Conservation (phyloP, 2,329 filamentous ascomycete species). For the Nemania abortiva region DNA sequence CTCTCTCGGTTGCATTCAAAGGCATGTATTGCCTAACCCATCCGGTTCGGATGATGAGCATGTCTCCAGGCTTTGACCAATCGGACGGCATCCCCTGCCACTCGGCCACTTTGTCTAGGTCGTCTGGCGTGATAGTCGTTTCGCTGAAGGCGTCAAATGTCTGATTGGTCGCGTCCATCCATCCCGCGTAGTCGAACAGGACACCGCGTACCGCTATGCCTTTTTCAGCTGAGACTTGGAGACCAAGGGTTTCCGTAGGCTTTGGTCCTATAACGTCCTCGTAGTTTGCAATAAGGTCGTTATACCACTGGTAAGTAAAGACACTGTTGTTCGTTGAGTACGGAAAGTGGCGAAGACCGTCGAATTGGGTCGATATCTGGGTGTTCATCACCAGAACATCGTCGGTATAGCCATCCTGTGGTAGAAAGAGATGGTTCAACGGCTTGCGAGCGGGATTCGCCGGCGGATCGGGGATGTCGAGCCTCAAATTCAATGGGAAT, state of each 20-base stretch:
- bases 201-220: constrained; percentile 31
- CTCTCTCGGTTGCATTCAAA: constrained; percentile 20
- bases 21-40: constrained; percentile 28
- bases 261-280: constrained; percentile 32
- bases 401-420: constrained; percentile 28
- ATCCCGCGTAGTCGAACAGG: constrained; percentile 29
- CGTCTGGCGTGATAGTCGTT: constrained; percentile 2
- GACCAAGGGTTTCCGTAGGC: constrained; percentile 22
- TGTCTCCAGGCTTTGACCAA: constrained; percentile 23
- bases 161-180: constrained; percentile 28
- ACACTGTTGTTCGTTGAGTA: constrained; percentile 30
- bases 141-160: constrained; percentile 24
- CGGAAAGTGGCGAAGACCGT: constrained; percentile 31
- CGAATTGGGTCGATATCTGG: constrained; percentile 32
- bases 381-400: constrained; percentile 36
- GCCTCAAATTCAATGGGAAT: constrained; percentile 27
- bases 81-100: constrained; percentile 28
- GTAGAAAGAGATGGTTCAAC: constrained; percentile 24
- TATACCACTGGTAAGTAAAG: constrained; percentile 32
- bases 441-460: constrained; percentile 21
- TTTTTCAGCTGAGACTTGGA: constrained; percentile 30
- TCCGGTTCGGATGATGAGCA: constrained; percentile 28
- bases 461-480: constrained; percentile 24
- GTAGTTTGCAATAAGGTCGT: constrained; percentile 30
- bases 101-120: constrained; percentile 23